A percentile compares a stretch with the other conserved stretches of the same genome.
Evolutionary conservation across 2,329 filamentous ascomycete species (phyloP).

Genomic region (Conoideocrella luteorostrata): DNA sequence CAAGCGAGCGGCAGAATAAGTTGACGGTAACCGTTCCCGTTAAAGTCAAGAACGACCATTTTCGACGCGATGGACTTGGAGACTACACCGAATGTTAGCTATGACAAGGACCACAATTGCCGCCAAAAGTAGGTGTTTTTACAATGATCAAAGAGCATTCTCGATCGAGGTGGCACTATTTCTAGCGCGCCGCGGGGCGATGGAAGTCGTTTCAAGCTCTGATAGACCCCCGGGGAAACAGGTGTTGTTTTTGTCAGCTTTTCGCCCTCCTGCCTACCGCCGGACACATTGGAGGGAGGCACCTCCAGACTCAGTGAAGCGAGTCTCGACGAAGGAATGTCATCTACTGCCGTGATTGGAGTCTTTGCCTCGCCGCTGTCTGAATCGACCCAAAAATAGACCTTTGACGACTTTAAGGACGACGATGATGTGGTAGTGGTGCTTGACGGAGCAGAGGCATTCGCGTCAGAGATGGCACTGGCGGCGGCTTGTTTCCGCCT

Average conservation of each 20-base stretch:
- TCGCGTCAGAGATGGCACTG: slow-evolving; percentile 5
- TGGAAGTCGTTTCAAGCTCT: no score
- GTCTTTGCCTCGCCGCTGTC: no score
- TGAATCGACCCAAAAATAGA: no score
- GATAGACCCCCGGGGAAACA: slow-evolving; percentile 3
- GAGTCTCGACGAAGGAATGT: no score
- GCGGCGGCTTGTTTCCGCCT: neutral
- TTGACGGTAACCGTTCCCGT: slow-evolving; percentile 31
- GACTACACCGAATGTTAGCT: slow-evolving; percentile 17
- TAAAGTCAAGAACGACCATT: slow-evolving; percentile 32
- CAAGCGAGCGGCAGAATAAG: slow-evolving; percentile 32
- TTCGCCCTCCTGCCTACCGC: neutral
- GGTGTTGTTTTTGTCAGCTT: neutral
- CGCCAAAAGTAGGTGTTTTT: neutral
- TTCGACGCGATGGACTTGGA: slow-evolving; percentile 29
- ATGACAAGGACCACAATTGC: no score
- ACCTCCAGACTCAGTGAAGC: no score
- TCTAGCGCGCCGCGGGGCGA: slow-evolving; percentile 20
- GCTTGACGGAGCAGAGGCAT: neutral
- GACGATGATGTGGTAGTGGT: neutral
- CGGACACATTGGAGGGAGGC: no score
- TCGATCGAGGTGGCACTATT: slow-evolving; percentile 19
- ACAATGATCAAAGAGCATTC: slow-evolving; percentile 32
- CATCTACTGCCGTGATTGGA: no score
- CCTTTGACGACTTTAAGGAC: no score